A percentile compares a stretch with the other conserved stretches of the same genome.
Evolutionary conservation across 495 filamentous ascomycete genomes (phyloP).

Genomic region (Arthonia radiata): DNA sequence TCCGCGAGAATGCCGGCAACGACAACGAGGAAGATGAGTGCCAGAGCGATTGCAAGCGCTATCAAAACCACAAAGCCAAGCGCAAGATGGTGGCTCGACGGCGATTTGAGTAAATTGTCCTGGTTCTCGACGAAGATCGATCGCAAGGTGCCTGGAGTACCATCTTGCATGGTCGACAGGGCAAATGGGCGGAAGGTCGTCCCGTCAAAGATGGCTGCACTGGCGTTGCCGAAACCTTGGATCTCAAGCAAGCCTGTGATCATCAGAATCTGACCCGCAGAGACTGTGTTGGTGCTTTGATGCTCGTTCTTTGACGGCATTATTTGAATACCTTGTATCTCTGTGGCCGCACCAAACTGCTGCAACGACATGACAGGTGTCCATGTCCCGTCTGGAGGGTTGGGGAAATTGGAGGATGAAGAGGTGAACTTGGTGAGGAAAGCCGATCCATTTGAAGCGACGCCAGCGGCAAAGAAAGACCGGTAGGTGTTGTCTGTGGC

Average conservation of each 20-base stretch:
- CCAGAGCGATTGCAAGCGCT: conserved; percentile 71
- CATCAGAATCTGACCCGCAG: conserved; percentile 44
- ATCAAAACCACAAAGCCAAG: conserved; percentile 78
- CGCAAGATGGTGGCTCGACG: conserved; percentile 39
- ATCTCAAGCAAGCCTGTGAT: conserved; percentile 57
- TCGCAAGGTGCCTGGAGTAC: conserved; percentile 44
- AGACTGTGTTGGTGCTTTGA: conserved; percentile 32
- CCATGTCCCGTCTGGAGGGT: conserved; percentile 27
- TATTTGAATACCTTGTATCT: conserved; percentile 57
- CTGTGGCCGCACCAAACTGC: conserved; percentile 33
- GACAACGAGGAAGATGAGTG: conserved; percentile 69
- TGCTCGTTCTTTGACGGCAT: conserved; percentile 44
- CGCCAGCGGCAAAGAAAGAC: conserved; percentile 60
- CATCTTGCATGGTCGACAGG: conserved; percentile 39
- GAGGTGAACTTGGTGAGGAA: conserved; percentile 66
- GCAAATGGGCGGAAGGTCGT: conserved; percentile 51
- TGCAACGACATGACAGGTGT: conserved; percentile 14
- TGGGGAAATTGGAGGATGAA: too few species aligned
- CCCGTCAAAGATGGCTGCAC: conserved; percentile 74
- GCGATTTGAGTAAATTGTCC: conserved; percentile 35
- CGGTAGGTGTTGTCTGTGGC: conserved; percentile 39
- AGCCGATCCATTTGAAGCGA: conserved; percentile 31
- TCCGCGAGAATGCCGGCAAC: conserved; percentile 62
- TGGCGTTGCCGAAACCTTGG: conserved; percentile 53
- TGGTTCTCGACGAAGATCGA: conserved; percentile 49